Base-by-base conservation (phyloP, 1,284 basidiomycete genomes). In the Marasmius tenuissimus region DNA sequence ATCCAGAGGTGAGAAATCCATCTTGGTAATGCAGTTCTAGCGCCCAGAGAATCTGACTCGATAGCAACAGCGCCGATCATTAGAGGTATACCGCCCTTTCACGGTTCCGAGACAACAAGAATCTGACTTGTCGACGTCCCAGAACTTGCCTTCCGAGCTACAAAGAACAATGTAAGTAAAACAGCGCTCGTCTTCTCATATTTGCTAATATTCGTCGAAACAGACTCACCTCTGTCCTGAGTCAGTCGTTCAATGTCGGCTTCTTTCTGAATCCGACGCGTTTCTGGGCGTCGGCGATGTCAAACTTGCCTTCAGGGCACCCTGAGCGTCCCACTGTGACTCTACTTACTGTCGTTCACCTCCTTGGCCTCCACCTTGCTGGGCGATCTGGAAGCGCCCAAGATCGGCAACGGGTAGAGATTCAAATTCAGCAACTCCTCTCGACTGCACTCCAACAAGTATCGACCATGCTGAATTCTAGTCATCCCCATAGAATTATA, bases 321-420 rank as follows among this genome's bases (percentile, higher is more conserved):
- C 68, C 70, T 42, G 69, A 73, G 5, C 78, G 82, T 6, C 84
- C 85, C 16, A 73, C 80, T 12, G 76, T 81, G 9, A 80, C 79
- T 12, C 77, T 86, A 3, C 66, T 85, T 22, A 76, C 76, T 59
- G 75, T 76, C 12, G 76, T 82, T 12, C 85, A 81, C 66, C 73
- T 86, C 1, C 80, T 83, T 74, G 84, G 83, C 4, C 75, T 78
- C 53, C 79, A 78, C 60, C 77, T 78, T 5, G 78, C 78, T 6
- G 74, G 73, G 48, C 45, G 45, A 14, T 47, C 45, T 10, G 20
- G 45, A 5, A 12, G 12, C 16, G 20, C 45, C 52, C 27, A 27
- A 27, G 27, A 27, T 27, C 27, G 52, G 2, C 34, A 18, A 5
- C 10, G n/a, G 12, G 34, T 37, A 14, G 9, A 54, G 16, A 33